Base-by-base conservation (phyloP, 2,329 filamentous ascomycete species). In the Phaeoacremonium minimum region DNA sequence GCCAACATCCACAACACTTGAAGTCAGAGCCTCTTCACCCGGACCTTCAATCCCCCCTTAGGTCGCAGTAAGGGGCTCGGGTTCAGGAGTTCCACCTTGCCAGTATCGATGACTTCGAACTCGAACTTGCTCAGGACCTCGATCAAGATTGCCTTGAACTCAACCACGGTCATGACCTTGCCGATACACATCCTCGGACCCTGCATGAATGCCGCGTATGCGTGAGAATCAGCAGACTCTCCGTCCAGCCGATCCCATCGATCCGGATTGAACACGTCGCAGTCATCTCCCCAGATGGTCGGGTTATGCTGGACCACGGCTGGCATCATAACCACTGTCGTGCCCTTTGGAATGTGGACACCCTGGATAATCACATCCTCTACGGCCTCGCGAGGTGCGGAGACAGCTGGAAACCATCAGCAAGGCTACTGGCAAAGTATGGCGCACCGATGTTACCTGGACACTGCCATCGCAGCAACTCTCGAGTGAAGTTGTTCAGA, bases 121-220 rank as follows among this genome's bases (percentile, higher is more conserved):
- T 40, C 40, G 40, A 61, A 66, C 17, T 46, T 47, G 3, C 43
- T 42, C 17, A 63, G 40, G 30, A 64, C 36, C 38, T 57, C 54
- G 4, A 53, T 41, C 9, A 66, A 26, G 6, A 63, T 48, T 4
- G 50, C 44, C 49, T 66, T 66, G 45, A 65, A 56, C 46, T 64
- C 61, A 34, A 64, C 38, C 32, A 59, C 38, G 1, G 60, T 50
- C 18, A 60, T 56, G 7, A 47, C 52, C 36, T 53, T 55, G 11
- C 63, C 63, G 18, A 64, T 63, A 44, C 63, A 66, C 30, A 55
- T 52, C 12, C 61, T 47, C 6, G 60, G 56, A 3, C 61, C 63
- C 29, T 60, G 54, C 33, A 59, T 48, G 38, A 66, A 66, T 0
- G 58, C 51, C 29, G 56, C 50, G 26, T 61, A 61, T 0, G 62